Conservation (phyloP, 108 stramenopile genomes). For the Schizochytrium sp. region DNA sequence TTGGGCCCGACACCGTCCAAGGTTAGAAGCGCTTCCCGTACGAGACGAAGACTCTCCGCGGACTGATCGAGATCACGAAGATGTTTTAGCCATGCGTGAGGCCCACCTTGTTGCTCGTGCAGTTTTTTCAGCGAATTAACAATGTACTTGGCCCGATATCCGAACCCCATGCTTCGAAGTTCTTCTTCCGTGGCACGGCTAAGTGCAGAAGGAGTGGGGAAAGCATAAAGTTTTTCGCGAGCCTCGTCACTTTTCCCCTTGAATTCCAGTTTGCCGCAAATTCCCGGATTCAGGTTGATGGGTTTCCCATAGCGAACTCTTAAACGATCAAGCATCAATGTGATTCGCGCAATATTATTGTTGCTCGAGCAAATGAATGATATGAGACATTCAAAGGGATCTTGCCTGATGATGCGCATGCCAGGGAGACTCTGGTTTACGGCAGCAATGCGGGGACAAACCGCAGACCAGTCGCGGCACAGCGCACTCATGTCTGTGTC, state of each 20-base stretch:
- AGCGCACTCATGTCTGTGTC: constrained; percentile 41
- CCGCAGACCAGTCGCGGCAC: constrained; percentile 63
- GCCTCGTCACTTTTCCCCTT: background rate
- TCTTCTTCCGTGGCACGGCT: constrained; percentile 38
- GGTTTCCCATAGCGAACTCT: constrained; percentile 63
- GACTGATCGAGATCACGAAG: constrained; percentile 34
- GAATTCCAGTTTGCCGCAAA: background rate
- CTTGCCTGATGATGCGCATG: constrained; percentile 76
- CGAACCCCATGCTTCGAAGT: constrained; percentile 73
- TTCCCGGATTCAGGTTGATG: constrained; percentile 38
- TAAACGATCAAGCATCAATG: constrained; percentile 70
- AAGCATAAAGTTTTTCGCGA: constrained; percentile 46
- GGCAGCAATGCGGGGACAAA: constrained; percentile 47
- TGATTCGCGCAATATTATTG: constrained; percentile 96
- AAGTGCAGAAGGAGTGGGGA: constrained; percentile 65
- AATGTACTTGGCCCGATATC: constrained; percentile 86
- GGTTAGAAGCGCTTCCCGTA: constrained; percentile 59
- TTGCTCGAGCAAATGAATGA: constrained; percentile 95
- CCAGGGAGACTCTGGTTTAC: constrained; percentile 70
- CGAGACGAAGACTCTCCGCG: constrained; percentile 17
- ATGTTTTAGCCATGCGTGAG: constrained; percentile 39
- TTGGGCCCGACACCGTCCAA: constrained; percentile 84
- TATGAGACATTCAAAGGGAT: constrained; percentile 87
- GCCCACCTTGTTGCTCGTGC: constrained; percentile 40
- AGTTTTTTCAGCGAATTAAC: constrained; percentile 52